Percentiles rank a stretch among this genome's conserved stretches.
Evolutionary conservation across 73 alveolate species (phyloP).

Genomic region (Loxodes magnus): DNA sequence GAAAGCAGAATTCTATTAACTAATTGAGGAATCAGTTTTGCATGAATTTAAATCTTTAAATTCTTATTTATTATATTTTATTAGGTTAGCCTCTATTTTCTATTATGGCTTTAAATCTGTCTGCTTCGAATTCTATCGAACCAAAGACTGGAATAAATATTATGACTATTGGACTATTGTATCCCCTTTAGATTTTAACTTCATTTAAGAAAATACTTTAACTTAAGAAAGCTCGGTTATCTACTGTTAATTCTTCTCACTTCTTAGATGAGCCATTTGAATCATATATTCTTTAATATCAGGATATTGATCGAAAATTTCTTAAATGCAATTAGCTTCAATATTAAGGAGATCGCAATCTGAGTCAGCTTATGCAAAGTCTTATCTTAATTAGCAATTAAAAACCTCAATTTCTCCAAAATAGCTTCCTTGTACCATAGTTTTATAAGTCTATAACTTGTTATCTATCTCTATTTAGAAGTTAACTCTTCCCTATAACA

Average conservation of each 20-base stretch:
- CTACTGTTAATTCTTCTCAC: neutral
- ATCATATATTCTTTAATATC: neutral
- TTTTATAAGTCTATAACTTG: neutral
- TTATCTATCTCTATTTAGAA: neutral
- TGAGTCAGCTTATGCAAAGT: neutral
- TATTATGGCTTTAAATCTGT: too few relatives aligned
- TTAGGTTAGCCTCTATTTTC: too few relatives aligned
- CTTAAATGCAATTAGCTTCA: neutral
- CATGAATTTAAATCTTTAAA: too few relatives aligned
- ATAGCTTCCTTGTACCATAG: neutral
- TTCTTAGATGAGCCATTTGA: neutral
- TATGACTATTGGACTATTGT: too few relatives aligned
- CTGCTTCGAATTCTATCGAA: too few relatives aligned
- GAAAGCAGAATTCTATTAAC: too few relatives aligned
- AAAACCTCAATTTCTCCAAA: constrained; percentile 7
- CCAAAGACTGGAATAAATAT: too few relatives aligned
- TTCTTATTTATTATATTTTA: too few relatives aligned
- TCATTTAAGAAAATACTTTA: too few relatives aligned
- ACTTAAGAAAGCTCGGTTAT: too few relatives aligned
- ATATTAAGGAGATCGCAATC: neutral
- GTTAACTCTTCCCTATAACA: neutral
- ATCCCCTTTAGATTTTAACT: too few relatives aligned
- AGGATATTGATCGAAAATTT: neutral
- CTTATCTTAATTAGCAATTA: neutral
- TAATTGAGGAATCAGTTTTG: too few relatives aligned